These are phyloP conservation scores for Litsea cubeba DNA, from an alignment of 164 flowering plant species.

Conservation along the genomic window DNA sequence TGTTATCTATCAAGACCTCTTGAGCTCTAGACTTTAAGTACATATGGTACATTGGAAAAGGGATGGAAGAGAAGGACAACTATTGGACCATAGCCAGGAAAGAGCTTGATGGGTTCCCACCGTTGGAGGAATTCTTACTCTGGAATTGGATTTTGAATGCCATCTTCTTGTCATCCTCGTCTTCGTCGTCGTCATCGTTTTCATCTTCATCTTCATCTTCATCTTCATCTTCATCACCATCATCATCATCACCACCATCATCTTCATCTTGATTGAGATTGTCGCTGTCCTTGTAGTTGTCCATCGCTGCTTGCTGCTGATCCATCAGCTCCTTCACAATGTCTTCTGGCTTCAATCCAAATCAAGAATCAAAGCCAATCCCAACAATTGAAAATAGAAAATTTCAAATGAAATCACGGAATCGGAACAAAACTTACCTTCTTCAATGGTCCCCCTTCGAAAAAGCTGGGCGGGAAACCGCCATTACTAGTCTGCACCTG, in stretches of 20 bases:
- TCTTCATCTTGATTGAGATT: slow-evolving; percentile 24
- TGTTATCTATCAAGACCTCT: background rate
- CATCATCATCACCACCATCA: slow-evolving; percentile 19
- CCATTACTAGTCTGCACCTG: slow-evolving; percentile 23
- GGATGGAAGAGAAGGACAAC: slow-evolving; percentile 1
- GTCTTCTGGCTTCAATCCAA: slow-evolving; percentile 81
- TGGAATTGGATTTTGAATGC: slow-evolving; percentile 45
- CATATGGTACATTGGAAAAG: slow-evolving; percentile 22
- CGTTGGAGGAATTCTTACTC: slow-evolving; percentile 32
- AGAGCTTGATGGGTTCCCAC: slow-evolving; percentile 28
- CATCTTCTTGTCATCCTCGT: slow-evolving; percentile 36
- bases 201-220: slow-evolving; percentile 10
- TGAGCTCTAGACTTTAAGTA: slow-evolving; percentile 1
- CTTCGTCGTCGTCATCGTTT: slow-evolving; percentile 26
- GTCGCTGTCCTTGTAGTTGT: slow-evolving; percentile 10
- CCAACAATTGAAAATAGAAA: background rate
- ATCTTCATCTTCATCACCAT: slow-evolving; percentile 1
- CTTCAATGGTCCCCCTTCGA: slow-evolving; percentile 28
- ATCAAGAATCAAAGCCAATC: slow-evolving; percentile 32
- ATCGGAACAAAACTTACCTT: slow-evolving; percentile 32
- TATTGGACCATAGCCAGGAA: slow-evolving; percentile 54
- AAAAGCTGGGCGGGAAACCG: slow-evolving; percentile 19
- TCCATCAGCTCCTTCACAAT: slow-evolving; percentile 56
- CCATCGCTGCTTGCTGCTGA: slow-evolving; percentile 16
- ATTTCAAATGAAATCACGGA: background rate